Evolutionary conservation across 805 yeast species (phyloP).

Genomic region (Myxozyma geophila): DNA sequence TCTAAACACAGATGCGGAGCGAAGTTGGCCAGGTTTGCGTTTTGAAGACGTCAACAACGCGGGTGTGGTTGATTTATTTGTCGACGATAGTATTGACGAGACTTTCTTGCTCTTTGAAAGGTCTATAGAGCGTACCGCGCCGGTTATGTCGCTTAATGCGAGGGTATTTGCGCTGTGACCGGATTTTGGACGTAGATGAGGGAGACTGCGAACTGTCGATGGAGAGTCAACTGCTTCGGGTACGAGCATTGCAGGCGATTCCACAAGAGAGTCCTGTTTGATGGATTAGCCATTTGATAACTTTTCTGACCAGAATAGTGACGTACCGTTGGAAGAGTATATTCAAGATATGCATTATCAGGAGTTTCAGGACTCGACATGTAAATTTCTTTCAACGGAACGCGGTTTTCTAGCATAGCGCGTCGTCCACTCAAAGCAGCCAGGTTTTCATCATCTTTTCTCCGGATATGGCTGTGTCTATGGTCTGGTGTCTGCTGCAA

Average conservation of each 20-base stretch:
- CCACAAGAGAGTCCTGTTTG: neutral
- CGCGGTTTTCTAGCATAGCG: slow-evolving; percentile 10
- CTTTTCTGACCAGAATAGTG: neutral
- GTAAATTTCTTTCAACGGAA: slow-evolving; percentile 27
- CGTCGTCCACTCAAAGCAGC: neutral
- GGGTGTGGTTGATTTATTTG: too few relatives aligned
- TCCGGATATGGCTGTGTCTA: neutral
- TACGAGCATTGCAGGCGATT: neutral
- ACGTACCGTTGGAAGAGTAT: slow-evolving; percentile 19
- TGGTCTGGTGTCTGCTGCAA: neutral
- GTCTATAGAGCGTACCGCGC: neutral
- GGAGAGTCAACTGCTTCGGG: neutral
- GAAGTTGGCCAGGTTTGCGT: too few relatives aligned
- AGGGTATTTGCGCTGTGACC: neutral
- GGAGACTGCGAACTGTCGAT: slow-evolving; percentile 7
- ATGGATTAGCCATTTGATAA: neutral
- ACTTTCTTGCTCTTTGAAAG: neutral
- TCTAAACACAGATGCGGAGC: neutral
- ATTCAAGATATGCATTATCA: slow-evolving; percentile 29
- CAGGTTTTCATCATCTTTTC: neutral
- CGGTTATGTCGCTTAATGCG: neutral
- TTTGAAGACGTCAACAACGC: too few relatives aligned
- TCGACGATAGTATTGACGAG: neutral
- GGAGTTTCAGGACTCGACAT: slow-evolving; percentile 33
- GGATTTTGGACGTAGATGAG: neutral